Percentiles rank a stretch among this genome's conserved stretches.
phyloP scores from a whole-genome alignment of 306 rosid genomes.

The Lathyrus aphaca region DNA sequence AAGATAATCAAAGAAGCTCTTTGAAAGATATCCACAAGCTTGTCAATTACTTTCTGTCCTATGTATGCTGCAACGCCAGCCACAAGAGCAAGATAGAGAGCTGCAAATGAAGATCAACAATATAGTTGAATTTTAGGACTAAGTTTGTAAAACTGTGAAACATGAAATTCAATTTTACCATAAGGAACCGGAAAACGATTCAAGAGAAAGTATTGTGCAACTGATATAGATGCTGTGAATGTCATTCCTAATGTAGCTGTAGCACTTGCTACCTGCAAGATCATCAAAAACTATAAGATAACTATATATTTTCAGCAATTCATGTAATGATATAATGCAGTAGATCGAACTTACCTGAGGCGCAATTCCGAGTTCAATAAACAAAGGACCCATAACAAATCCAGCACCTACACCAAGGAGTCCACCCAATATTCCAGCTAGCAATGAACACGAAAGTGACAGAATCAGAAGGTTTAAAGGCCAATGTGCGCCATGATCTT shows the following conservation, averaged over 20 bases:
- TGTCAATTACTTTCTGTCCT: constrained; percentile 72
- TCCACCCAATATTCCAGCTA: constrained; percentile 80
- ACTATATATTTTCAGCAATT: background rate
- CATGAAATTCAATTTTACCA: constrained; percentile 47
- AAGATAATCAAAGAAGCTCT: constrained; percentile 81
- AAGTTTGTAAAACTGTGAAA: background rate
- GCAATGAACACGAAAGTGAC: constrained; percentile 49
- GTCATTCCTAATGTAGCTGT: constrained; percentile 81
- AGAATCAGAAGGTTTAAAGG: constrained; percentile 55
- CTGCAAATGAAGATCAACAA: constrained; percentile 45
- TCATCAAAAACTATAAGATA: background rate
- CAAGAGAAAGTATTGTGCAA: constrained; percentile 75
- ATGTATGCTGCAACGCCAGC: constrained; percentile 23
- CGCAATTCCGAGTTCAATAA: constrained; percentile 72
- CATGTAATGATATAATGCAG: background rate
- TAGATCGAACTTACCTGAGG: constrained; percentile 68
- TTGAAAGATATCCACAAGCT: constrained; percentile 53
- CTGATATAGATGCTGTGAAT: constrained; percentile 80
- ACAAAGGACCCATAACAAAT: constrained; percentile 84
- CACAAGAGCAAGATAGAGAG: constrained; percentile 33
- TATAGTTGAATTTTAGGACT: background rate
- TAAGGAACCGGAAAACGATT: constrained; percentile 83
- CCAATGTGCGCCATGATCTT: constrained; percentile 49
- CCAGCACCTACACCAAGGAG: constrained; percentile 87
- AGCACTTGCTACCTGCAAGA: constrained; percentile 78